Base-by-base conservation (phyloP, 1,139 yeast genomes). In the Wickerhamomyces sp. region DNA sequence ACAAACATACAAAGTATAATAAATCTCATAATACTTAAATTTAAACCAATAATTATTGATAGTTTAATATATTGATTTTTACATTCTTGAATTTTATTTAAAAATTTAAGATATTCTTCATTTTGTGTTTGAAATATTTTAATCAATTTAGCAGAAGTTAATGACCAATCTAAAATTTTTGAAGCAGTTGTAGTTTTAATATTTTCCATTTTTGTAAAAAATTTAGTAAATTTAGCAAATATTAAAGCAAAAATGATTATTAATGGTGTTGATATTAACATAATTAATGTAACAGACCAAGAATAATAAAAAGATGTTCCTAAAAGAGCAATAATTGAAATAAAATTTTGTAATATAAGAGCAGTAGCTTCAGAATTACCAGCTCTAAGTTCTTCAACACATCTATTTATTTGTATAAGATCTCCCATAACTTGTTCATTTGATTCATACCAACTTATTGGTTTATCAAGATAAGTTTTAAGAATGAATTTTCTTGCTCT, bases 231-330 rank as follows among this genome's bases (percentile, higher is more conserved):
- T 15, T 60, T 66, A 0, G 93, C 81, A 48, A 84, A 76, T 2
- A 73, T 44, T 44, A 71, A 65, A 0, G 85, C 79, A 15, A 76
- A 53, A 0, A 72, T 14, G 0, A 72, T 71, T 53, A 93, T 77
- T 0, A 89, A 36, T 0, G 99, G 99, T 3, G 88, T 59, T 9
- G 84, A 73, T 1, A 88, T 82, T 50, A 91, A 61, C 18, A 86
- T 77, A 0, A 93, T 78, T 32, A 93, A 63, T 0, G 98, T 87
- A 11, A 93, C 72, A 4, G 85, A 73, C 97, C 98, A 91, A 0
- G 95, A 85, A 50, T 80, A 83, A 49, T 75, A 73, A 63, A 93
- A 75, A 0, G 97, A 83, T 2, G 88, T 79, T 1, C 77, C 73
- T 2, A 86, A 63, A 7, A 87, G 68, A 0, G 87, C 77, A 7